phyloP scores from a whole-genome alignment of 2,329 filamentous ascomycete species.

The Cercospora zeae-maydis region DNA sequence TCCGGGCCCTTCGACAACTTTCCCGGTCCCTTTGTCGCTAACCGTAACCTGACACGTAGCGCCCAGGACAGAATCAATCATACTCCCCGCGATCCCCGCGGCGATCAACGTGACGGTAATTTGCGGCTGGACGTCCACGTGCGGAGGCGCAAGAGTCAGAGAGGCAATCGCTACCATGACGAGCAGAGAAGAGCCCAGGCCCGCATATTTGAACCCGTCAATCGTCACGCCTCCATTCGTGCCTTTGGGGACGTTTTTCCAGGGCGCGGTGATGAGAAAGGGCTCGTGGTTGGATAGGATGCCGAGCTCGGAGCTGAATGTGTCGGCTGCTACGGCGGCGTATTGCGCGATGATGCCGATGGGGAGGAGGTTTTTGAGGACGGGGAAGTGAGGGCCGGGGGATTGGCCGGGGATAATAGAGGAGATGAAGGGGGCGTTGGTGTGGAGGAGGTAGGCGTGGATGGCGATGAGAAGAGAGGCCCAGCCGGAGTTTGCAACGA shows the following conservation, averaged over 20 bases:
- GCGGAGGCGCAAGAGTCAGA: conserved; percentile 21
- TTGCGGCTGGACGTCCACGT: conserved; percentile 14
- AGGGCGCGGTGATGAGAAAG: conserved; percentile 77
- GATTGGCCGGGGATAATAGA: conserved; percentile 22
- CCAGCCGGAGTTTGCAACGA: conserved; percentile 81
- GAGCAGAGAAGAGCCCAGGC: conserved; percentile 50
- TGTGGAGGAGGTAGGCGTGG: conserved; percentile 46
- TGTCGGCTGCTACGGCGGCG: conserved; percentile 86
- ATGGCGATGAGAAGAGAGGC: conserved; percentile 63
- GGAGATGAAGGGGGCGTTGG: conserved; percentile 33
- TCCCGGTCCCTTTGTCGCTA: conserved; percentile 75
- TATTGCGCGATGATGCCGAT: conserved; percentile 60
- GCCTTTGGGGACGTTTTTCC: conserved; percentile 78
- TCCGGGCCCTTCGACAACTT: conserved; percentile 75
- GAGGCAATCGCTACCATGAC: conserved; percentile 62
- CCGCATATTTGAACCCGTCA: conserved; percentile 56
- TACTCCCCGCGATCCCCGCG: conserved; percentile 74
- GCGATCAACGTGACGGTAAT: conserved; percentile 50
- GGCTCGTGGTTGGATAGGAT: conserved; percentile 76
- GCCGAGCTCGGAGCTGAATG: conserved; percentile 90
- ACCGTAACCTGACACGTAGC: conserved; percentile 83
- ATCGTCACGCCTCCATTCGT: conserved; percentile 90
- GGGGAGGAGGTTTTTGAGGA: conserved; percentile 41
- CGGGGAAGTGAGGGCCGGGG: conserved; percentile 42
- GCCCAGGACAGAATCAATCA: conserved; percentile 84